These are phyloP conservation scores for Lasiodiplodia gonubiensis DNA, from an alignment of 2,329 filamentous ascomycete species.

Conservation along the genomic window DNA sequence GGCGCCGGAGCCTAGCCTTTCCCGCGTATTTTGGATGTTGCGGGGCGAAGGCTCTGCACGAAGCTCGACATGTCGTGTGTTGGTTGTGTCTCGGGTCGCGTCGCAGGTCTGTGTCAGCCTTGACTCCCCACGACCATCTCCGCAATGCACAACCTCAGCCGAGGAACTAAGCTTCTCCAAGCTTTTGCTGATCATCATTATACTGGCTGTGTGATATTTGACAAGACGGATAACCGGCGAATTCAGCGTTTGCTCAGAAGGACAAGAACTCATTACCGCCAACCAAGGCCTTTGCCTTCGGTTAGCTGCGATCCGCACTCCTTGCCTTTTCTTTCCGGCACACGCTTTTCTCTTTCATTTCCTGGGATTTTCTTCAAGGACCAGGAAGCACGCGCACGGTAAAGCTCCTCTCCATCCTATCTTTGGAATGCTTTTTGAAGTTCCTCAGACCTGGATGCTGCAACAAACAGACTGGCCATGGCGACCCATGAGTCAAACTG, in stretches of 20 bases:
- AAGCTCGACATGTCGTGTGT: slow-evolving; percentile 23
- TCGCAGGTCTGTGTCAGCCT: slow-evolving; percentile 27
- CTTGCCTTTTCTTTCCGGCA: not conserved
- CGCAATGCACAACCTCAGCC: slow-evolving; percentile 4
- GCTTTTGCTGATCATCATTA: slow-evolving; percentile 11
- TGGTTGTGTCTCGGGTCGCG: slow-evolving; percentile 23
- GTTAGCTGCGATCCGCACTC: not conserved
- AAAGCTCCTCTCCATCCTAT: not conserved
- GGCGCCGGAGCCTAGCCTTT: not conserved
- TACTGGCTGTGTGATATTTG: not conserved
- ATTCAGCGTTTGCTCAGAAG: not conserved
- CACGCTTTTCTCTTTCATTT: slow-evolving; percentile 3
- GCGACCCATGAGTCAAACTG: not conserved
- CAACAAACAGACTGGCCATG: too few relatives aligned
- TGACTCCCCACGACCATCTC: slow-evolving; percentile 5
- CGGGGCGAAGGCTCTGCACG: slow-evolving; percentile 14
- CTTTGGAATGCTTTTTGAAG: not conserved
- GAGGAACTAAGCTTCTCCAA: slow-evolving; percentile 21
- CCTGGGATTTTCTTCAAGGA: not conserved
- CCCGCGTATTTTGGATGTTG: not conserved
- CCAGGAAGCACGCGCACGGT: not conserved
- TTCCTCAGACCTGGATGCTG: too few relatives aligned
- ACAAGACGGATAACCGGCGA: slow-evolving; percentile 10
- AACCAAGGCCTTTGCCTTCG: slow-evolving; percentile 8
- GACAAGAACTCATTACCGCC: not conserved